Conservation (phyloP, 1,284 basidiomycete genomes). For the Amylostereum chailletii region DNA sequence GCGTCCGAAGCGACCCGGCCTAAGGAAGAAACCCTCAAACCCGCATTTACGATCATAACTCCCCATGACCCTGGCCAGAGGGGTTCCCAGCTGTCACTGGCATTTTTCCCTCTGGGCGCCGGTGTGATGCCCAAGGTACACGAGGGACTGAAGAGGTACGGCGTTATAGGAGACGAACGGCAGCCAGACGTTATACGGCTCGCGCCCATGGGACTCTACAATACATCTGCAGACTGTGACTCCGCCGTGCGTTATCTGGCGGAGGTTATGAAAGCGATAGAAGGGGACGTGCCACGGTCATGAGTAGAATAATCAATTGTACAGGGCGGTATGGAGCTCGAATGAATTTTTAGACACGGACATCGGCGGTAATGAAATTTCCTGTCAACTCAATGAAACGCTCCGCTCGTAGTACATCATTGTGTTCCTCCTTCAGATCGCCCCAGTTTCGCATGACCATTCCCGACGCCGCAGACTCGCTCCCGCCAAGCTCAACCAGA, state of each 20-base stretch:
- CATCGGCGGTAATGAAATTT: slow-evolving; percentile 24
- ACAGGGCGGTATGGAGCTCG: too few relatives aligned
- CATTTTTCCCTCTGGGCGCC: slow-evolving; percentile 59
- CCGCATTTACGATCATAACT: slow-evolving; percentile 84
- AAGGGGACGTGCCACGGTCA: too few relatives aligned
- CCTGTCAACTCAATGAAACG: slow-evolving; percentile 41
- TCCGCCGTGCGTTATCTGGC: slow-evolving; percentile 58
- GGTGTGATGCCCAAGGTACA: slow-evolving; percentile 70
- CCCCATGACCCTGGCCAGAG: slow-evolving; percentile 58
- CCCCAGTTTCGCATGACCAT: slow-evolving; percentile 34
- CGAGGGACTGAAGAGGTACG: slow-evolving; percentile 49
- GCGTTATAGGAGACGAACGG: slow-evolving; percentile 86
- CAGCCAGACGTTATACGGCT: slow-evolving; percentile 86
- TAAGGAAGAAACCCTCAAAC: slow-evolving; percentile 17
- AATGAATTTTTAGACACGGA: too few relatives aligned
- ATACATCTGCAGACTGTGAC: slow-evolving; percentile 71
- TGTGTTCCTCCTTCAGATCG: slow-evolving; percentile 43
- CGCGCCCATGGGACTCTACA: slow-evolving; percentile 80
- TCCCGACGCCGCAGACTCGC: slow-evolving; percentile 10
- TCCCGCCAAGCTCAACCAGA: slow-evolving; percentile 30
- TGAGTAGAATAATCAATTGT: too few relatives aligned
- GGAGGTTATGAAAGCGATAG: slow-evolving; percentile 33
- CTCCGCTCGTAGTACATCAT: slow-evolving; percentile 39
- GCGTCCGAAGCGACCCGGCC: slow-evolving; percentile 10
- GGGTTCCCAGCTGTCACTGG: slow-evolving; percentile 80